Evolutionary conservation across 805 yeast species (phyloP), one percentile per base, ranked within the genome.

Genomic region (Kluyveromyces siamensis): DNA sequence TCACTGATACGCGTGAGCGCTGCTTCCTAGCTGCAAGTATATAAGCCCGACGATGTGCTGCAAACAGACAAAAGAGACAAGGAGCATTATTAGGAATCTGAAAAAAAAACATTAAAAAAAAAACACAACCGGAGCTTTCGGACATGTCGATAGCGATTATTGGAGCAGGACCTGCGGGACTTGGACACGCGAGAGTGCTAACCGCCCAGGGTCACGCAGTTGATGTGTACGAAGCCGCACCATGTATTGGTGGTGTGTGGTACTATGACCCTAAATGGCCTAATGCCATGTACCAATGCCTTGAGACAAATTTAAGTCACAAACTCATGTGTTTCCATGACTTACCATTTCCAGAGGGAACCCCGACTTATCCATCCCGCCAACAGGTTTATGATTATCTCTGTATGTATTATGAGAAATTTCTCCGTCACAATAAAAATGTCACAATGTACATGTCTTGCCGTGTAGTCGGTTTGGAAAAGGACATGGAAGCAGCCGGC

Each of bases 231-330:
- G 95, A 86, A 53, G 70, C 75, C 43, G 72, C 84, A 52, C 54
- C 67, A 8, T 62, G 65, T n/a, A 60, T 76, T n/a, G 96, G 95
- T 13, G 96, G 96, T 0, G 68, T 87, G 8, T 87, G 96, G 96
- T 76, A 80, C 59, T 83, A 72, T 70, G 39, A 33, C 27, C 48
- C 70, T 61, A 47, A 68, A 41, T 44, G 53, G 44, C 47, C 55
- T 37, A 44, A 48, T 8, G 70, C 90, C 0, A 77, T 84, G 59
- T 87, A 87, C 61, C 76, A 80, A 45, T 62, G 70, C 40, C 67
- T 87, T 50, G 89, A 83, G 60, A 84, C 95, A 7, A 87, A 87
- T 59, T 76, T 86, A 25, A 79, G 81, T 33, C 72, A 73, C 41
- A 70, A 71, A 30, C 61, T 85, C 45, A 87, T 88, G 96, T 81